Percentiles rank a stretch among this genome's conserved stretches.
Evolutionary conservation across 2,329 filamentous ascomycete species (phyloP).

Genomic region (Talaromyces marneffei): DNA sequence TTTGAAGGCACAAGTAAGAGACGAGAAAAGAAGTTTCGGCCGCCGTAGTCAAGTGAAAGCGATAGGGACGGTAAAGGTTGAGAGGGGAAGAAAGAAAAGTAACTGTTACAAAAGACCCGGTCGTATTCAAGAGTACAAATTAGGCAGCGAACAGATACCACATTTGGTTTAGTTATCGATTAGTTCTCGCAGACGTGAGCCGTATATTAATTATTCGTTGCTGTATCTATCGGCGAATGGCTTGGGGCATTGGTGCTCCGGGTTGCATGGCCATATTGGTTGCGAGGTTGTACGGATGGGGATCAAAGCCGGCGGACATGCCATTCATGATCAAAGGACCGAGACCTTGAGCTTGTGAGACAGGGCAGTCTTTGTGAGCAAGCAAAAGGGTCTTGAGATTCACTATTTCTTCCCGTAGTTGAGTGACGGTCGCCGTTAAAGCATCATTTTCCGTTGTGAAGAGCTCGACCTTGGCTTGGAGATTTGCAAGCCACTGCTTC

Average conservation of each 20-base stretch:
- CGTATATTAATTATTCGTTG: neutral
- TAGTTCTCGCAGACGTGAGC: slow-evolving; percentile 13
- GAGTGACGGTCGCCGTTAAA: slow-evolving; percentile 73
- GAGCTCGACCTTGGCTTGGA: slow-evolving; percentile 90
- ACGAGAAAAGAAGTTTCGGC: slow-evolving; percentile 19
- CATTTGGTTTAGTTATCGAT: slow-evolving; percentile 11
- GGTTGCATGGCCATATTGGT: slow-evolving; percentile 39
- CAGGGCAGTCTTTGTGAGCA: slow-evolving; percentile 92
- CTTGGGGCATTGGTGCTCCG: slow-evolving; percentile 32
- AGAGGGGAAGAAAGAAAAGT: slow-evolving; percentile 10
- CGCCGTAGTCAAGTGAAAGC: slow-evolving; percentile 11
- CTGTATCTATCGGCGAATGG: slow-evolving; percentile 29
- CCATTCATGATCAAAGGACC: slow-evolving; percentile 38
- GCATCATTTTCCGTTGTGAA: slow-evolving; percentile 89
- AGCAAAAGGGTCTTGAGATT: slow-evolving; percentile 88
- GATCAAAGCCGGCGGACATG: slow-evolving; percentile 35
- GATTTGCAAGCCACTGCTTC: slow-evolving; percentile 96
- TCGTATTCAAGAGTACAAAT: neutral
- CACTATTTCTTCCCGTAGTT: slow-evolving; percentile 85
- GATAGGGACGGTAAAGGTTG: slow-evolving; percentile 1
- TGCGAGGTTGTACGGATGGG: slow-evolving; percentile 39
- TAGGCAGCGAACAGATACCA: neutral
- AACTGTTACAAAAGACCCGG: neutral
- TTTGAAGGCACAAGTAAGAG: slow-evolving; percentile 20
- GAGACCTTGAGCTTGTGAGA: slow-evolving; percentile 79